A percentile compares a stretch with the other conserved stretches of the same genome.
Evolutionary conservation across 2,329 filamentous ascomycete species (phyloP).

Genomic region (Dryadomyces quercus-mongolicae): DNA sequence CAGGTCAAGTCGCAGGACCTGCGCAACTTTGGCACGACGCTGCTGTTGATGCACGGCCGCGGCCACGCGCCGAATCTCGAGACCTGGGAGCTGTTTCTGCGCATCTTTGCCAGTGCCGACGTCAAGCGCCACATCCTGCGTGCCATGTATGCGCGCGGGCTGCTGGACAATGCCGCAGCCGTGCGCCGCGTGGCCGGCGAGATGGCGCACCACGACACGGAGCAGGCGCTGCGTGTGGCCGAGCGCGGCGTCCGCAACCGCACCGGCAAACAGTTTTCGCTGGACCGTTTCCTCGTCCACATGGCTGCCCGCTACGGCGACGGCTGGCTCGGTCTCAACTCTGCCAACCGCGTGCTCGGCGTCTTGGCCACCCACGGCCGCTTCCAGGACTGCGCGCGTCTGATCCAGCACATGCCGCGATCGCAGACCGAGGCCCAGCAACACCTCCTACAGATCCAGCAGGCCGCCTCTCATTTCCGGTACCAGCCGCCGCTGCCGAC

Average conservation of each 20-base stretch:
- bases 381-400: slow-evolving; percentile 14
- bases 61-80: slow-evolving; percentile 27
- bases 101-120: slow-evolving; percentile 48
- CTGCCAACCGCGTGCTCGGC: slow-evolving; percentile 26
- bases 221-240: slow-evolving; percentile 19
- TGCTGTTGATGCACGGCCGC: slow-evolving; percentile 27
- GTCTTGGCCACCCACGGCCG: slow-evolving; percentile 29
- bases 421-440: too few relatives aligned
- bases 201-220: slow-evolving; percentile 31
- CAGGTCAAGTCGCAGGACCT: slow-evolving; percentile 28
- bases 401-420: slow-evolving; percentile 21
- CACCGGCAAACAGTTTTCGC: neutral
- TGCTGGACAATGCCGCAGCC: slow-evolving; percentile 25
- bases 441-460: neutral
- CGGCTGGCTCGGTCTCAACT: slow-evolving; percentile 28
- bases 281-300: slow-evolving; percentile 25
- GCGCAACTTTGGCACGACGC: slow-evolving; percentile 26
- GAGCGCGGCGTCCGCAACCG: neutral
- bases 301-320: slow-evolving; percentile 31
- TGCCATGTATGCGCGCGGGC: slow-evolving; percentile 31
- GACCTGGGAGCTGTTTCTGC: slow-evolving; percentile 37
- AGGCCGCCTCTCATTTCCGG: neutral
- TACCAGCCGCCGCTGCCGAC: neutral
- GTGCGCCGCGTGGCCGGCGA: slow-evolving; percentile 26
- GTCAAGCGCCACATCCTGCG: slow-evolving; percentile 32